A percentile compares a stretch with the other conserved stretches of the same genome.
These are phyloP conservation scores for Lepiota subincarnata DNA, from an alignment of 768 basidiomycete genomes.

Conservation along the genomic window DNA sequence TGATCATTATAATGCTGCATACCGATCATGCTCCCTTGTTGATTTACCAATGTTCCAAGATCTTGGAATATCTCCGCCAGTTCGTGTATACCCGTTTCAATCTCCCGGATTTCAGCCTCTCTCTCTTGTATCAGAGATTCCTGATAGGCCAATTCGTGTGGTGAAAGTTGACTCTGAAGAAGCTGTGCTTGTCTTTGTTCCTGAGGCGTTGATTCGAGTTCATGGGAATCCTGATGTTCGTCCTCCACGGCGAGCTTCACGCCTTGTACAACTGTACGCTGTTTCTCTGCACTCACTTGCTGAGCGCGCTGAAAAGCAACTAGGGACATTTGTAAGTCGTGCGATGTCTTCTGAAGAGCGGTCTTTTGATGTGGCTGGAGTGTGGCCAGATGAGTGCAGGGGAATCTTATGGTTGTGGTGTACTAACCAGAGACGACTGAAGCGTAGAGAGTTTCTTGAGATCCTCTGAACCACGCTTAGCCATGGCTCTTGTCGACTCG, in stretches of 20 bases:
- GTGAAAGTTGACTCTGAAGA: conserved; percentile 71
- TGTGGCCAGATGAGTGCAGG: background rate
- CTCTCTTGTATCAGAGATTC: conserved; percentile 93
- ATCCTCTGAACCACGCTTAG: conserved; percentile 90
- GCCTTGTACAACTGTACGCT: conserved; percentile 83
- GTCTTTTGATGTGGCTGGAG: conserved; percentile 75
- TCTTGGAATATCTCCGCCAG: conserved; percentile 95
- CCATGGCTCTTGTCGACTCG: conserved; percentile 91
- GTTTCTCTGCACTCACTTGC: conserved; percentile 84
- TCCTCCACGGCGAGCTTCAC: conserved; percentile 85
- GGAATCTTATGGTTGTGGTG: background rate
- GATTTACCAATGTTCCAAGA: conserved; percentile 87
- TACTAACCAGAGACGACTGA: conserved; percentile 55
- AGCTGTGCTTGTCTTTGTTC: conserved; percentile 68
- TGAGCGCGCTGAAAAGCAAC: conserved; percentile 91
- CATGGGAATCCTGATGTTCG: conserved; percentile 38
- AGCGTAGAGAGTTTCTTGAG: conserved; percentile 81
- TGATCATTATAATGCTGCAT: conserved; percentile 22
- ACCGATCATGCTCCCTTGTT: conserved; percentile 96
- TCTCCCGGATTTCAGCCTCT: conserved; percentile 92
- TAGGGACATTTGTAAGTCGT: conserved; percentile 87
- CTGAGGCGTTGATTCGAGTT: conserved; percentile 37
- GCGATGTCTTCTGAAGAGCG: conserved; percentile 85
- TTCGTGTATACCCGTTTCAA: conserved; percentile 96
- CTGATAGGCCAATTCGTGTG: conserved; percentile 92